These are phyloP conservation scores for Coemansia pectinata DNA, from an alignment of 192 early-diverging fungal genomes.

Conservation along the genomic window DNA sequence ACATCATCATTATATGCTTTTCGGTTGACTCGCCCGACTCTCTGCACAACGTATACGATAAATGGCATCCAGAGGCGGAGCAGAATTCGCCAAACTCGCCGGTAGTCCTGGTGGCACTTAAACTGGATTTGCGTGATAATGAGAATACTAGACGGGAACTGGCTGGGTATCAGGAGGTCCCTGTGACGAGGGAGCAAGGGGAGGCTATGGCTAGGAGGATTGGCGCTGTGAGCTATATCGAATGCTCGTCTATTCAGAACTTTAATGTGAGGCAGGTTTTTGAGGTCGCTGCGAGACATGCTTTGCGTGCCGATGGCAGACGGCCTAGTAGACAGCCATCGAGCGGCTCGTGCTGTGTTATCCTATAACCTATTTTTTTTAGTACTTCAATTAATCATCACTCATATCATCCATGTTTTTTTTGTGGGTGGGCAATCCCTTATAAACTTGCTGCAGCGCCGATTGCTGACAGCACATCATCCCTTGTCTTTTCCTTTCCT, in stretches of 20 bases:
- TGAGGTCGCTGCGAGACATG: slow-evolving; percentile 62
- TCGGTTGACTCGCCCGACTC: slow-evolving; percentile 82
- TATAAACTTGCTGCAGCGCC: not conserved
- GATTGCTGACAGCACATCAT: not conserved
- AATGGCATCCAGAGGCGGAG: slow-evolving; percentile 37
- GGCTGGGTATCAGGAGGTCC: slow-evolving; percentile 34
- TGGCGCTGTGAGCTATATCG: slow-evolving; percentile 77
- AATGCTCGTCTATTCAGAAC: slow-evolving; percentile 69
- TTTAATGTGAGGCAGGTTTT: slow-evolving; percentile 56
- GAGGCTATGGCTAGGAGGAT: slow-evolving; percentile 65
- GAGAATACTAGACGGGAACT: slow-evolving; percentile 24
- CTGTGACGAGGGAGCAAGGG: slow-evolving; percentile 60
- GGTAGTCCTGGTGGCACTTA: slow-evolving; percentile 33
- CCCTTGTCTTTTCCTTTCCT: slow-evolving; percentile 7
- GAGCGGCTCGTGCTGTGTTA: slow-evolving; percentile 28
- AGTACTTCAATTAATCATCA: not conserved
- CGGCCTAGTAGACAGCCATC: not conserved
- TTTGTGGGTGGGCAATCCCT: not conserved
- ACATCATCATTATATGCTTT: slow-evolving; percentile 93
- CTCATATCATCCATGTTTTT: not conserved
- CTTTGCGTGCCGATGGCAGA: slow-evolving; percentile 20
- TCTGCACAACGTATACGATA: slow-evolving; percentile 70
- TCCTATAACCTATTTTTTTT: slow-evolving; percentile 28
- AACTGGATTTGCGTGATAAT: slow-evolving; percentile 48
- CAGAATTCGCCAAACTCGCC: slow-evolving; percentile 17